Base-by-base conservation (phyloP, 176 grass and related monocot genomes). In the Eragrostis curvula region DNA sequence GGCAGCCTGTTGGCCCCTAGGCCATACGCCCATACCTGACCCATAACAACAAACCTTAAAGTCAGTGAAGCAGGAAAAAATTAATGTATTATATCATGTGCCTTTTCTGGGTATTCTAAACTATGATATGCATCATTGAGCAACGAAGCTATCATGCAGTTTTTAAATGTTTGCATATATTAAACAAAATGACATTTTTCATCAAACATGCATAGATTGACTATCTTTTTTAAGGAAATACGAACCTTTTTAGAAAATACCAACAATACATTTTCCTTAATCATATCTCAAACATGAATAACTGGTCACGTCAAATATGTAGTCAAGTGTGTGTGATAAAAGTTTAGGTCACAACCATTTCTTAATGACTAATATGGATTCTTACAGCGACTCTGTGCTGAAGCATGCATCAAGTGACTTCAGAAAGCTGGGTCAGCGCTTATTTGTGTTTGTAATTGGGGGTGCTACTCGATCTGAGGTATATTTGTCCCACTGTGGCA, bases 391-490 rank as follows among this genome's bases (percentile, higher is more conserved):
- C 29, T 96, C 93, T 40, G 88, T 96, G 7, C 76, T 92, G 71
- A 92, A 89, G 79, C 90, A 88, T 81, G 53, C 85, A 81, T 96
- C 93, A 40, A 96, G 90, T 69, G 90, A 96, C 36, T 75, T 92
- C 6, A 92, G 78, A 84, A 96, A 92, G 85, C 71, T 90, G 81
- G 91, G 91, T 60, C 91, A 83, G 17, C 83, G 88, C 8, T 84
- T 96, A 57, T 96, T 96, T 87, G 45, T 96, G 47, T 96, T 96
- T 85, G 69, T 96, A 9, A 88, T 96, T 77, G 90, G 93, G n/a
- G 90, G 93, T 76, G 85, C 90, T 66, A 96, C 90, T 71, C 87
- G 93, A 15, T 96, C 93, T 24, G 93, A 96, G 90, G 88, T 92
- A 84, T 69, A 52, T 81, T 28, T 18, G 39, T 61, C 57, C 23